Conservation (phyloP, 1,284 basidiomycete species). For the Inonotus hispidus region DNA sequence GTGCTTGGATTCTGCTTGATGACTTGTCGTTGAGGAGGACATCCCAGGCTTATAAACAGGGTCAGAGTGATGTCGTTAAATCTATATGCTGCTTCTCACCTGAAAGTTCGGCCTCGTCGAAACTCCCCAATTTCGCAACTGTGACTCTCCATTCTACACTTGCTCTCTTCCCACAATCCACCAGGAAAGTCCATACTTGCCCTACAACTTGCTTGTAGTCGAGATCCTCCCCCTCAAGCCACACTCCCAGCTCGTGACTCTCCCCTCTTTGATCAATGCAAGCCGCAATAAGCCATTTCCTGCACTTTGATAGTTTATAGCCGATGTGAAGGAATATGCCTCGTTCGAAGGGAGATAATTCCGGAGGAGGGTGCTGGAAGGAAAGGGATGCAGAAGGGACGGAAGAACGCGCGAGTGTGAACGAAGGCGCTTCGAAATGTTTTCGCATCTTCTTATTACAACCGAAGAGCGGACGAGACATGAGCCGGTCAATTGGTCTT, state of each 20-base stretch:
- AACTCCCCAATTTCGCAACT: conserved; percentile 57
- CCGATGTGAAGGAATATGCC: conserved; percentile 71
- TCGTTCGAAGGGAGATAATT: conserved; percentile 64
- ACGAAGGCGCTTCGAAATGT: conserved; percentile 59
- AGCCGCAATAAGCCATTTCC: conserved; percentile 71
- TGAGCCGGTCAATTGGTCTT: conserved; percentile 50
- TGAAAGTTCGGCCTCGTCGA: conserved; percentile 54
- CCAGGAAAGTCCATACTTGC: conserved; percentile 64
- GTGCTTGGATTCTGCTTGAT: conserved; percentile 32
- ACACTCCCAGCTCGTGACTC: conserved; percentile 57
- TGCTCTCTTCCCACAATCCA: conserved; percentile 52
- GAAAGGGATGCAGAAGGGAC: conserved; percentile 40
- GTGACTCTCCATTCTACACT: conserved; percentile 77
- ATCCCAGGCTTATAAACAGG: conserved; percentile 56
- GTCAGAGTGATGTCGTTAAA: conserved; percentile 7
- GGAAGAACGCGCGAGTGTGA: conserved; percentile 50
- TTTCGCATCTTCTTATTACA: conserved; percentile 35
- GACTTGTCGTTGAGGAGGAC: conserved; percentile 39
- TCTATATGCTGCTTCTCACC: conserved; percentile 38
- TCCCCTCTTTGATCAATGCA: conserved; percentile 76
- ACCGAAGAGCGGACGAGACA: conserved; percentile 47
- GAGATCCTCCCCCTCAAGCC: conserved; percentile 47
- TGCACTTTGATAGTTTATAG: conserved; percentile 56
- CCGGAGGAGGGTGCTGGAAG: conserved; percentile 38
- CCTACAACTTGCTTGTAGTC: conserved; percentile 39